Evolutionary conservation across 2,329 filamentous ascomycete genomes (phyloP).

Genomic region (Plenodomus biglobosus): DNA sequence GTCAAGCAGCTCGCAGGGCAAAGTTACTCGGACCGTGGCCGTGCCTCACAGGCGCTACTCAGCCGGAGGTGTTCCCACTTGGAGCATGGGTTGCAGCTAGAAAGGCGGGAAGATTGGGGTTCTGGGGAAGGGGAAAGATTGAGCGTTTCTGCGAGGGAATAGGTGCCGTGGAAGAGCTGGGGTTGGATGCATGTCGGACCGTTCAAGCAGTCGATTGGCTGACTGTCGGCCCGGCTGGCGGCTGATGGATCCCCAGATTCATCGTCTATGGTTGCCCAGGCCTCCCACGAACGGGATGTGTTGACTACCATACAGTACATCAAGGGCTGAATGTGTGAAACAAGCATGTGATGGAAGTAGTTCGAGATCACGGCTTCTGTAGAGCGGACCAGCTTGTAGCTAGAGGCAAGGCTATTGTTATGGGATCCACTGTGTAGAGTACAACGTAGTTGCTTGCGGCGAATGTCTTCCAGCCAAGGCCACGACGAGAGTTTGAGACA

Average conservation of each 20-base stretch:
- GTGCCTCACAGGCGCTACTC: not conserved
- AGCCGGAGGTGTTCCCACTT: constrained; percentile 13
- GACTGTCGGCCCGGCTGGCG: constrained; percentile 15
- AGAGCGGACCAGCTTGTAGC: too few relatives aligned
- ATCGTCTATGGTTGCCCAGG: not conserved
- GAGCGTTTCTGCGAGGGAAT: constrained; percentile 2
- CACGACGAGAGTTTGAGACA: too few relatives aligned
- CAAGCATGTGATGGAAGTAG: too few relatives aligned
- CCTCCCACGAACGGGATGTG: not conserved
- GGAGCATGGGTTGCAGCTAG: constrained; percentile 1
- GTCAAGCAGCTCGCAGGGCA: not conserved
- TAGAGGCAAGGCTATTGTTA: too few relatives aligned
- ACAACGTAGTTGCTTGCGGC: too few relatives aligned
- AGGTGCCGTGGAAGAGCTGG: constrained; percentile 1
- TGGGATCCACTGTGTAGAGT: too few relatives aligned
- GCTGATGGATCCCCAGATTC: not conserved
- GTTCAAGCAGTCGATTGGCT: constrained; percentile 7
- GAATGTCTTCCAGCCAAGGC: too few relatives aligned
- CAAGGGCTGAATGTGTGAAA: too few relatives aligned
- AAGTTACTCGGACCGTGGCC: not conserved
- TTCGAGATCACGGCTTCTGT: too few relatives aligned
- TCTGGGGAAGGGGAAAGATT: constrained; percentile 12
- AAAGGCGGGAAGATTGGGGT: constrained; percentile 3
- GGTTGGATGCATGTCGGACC: constrained; percentile 23
- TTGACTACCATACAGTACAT: too few relatives aligned